Conservation (phyloP, 768 basidiomycete species). For the Boletus tomentosulus region DNA sequence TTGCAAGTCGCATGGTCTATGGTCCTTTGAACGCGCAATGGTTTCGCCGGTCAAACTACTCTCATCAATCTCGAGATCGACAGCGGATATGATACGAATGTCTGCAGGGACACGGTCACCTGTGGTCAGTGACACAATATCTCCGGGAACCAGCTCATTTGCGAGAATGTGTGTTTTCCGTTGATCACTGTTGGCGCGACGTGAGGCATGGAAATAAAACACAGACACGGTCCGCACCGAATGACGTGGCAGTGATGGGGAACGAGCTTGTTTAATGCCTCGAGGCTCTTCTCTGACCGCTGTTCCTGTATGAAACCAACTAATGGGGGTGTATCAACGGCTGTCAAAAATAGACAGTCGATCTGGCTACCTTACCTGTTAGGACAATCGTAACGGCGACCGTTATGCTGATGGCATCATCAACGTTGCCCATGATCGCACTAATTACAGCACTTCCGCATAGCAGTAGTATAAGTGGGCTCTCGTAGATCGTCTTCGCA, state of each 20-base stretch:
- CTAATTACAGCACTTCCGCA: conserved; percentile 89
- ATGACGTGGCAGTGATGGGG: conserved; percentile 94
- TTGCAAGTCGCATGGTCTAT: conserved; percentile 50
- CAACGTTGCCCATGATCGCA: conserved; percentile 90
- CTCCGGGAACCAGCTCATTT: conserved; percentile 95
- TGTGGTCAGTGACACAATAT: conserved; percentile 83
- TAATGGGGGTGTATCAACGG: conserved; percentile 14
- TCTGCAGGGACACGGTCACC: conserved; percentile 96
- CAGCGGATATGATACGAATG: conserved; percentile 73
- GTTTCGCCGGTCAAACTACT: conserved; percentile 95
- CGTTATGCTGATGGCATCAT: conserved; percentile 92
- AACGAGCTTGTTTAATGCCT: conserved; percentile 94
- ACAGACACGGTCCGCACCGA: conserved; percentile 37
- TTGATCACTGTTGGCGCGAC: conserved; percentile 35
- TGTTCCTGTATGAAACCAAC: conserved; percentile 97
- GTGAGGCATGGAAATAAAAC: not conserved
- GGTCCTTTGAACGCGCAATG: conserved; percentile 65
- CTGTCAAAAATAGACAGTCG: not conserved
- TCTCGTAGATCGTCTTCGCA: conserved; percentile 93
- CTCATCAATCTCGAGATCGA: conserved; percentile 93
- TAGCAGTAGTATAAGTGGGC: conserved; percentile 84
- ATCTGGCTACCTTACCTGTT: conserved; percentile 76
- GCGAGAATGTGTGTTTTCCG: conserved; percentile 77
- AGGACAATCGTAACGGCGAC: conserved; percentile 90
- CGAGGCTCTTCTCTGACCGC: conserved; percentile 89